Percentiles rank a stretch among this genome's conserved stretches.
Evolutionary conservation across 306 rosid species (phyloP).

Genomic region (Rosa lucieae): DNA sequence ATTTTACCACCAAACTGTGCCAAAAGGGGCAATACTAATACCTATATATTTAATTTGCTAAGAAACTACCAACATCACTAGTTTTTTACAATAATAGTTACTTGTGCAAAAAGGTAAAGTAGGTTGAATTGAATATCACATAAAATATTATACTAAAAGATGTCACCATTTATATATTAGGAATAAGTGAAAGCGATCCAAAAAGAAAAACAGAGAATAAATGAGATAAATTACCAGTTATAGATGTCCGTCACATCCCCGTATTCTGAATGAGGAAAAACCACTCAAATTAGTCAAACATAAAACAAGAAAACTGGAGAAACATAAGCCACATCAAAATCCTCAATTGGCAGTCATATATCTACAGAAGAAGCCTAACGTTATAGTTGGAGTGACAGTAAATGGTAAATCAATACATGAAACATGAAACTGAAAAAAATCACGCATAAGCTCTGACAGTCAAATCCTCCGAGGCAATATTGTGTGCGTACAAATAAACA

Average conservation of each 20-base stretch:
- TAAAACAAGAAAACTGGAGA: background rate
- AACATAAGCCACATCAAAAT: background rate
- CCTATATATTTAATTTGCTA: background rate
- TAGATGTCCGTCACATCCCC: slow-evolving; percentile 94
- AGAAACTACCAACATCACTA: background rate
- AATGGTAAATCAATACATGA: background rate
- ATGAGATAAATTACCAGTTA: slow-evolving; percentile 65
- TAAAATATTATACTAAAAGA: no score
- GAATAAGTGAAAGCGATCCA: background rate
- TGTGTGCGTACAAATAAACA: background rate
- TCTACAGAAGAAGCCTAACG: background rate
- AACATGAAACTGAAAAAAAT: background rate
- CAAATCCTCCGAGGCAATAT: background rate
- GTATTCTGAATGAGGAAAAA: slow-evolving; percentile 60
- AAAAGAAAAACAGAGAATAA: background rate
- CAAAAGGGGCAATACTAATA: background rate
- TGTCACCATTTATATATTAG: background rate
- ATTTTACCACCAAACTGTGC: background rate
- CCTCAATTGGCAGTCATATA: background rate
- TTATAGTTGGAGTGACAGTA: background rate
- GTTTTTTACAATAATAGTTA: background rate
- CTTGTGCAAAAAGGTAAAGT: background rate
- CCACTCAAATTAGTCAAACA: slow-evolving; percentile 16
- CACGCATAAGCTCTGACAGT: background rate
- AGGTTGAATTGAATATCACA: background rate